Evolutionary conservation across 371 early-diverging fungal genomes (phyloP).

Genomic region (Encephalitozoon cuniculi): DNA sequence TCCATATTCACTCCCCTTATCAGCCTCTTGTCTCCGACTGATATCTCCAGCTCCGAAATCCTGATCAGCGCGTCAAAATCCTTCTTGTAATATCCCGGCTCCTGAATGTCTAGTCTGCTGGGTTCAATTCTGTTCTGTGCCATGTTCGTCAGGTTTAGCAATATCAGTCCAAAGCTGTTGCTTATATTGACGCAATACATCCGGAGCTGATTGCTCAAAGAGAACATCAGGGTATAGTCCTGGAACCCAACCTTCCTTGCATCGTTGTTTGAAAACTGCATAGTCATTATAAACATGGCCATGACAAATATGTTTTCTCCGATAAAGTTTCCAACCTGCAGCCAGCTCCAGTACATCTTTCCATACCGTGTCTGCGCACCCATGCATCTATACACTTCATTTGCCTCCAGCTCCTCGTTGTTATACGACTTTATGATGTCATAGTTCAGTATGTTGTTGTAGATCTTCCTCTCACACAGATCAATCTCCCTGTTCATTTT

Average conservation of each 20-base stretch:
- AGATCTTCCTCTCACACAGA: conserved; percentile 16
- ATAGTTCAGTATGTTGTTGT: conserved; percentile 51
- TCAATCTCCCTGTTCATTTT: conserved; percentile 44
- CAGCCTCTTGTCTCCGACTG: conserved; percentile 2
- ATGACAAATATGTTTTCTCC: conserved; percentile 40
- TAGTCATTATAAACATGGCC: conserved; percentile 25
- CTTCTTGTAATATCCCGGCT: not conserved
- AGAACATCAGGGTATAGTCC: conserved; percentile 10
- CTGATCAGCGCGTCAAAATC: not conserved
- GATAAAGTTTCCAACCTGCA: conserved; percentile 54
- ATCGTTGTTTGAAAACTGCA: conserved; percentile 22
- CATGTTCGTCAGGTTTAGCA: conserved; percentile 22
- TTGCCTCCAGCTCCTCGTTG: conserved; percentile 41
- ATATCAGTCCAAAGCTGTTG: conserved; percentile 9
- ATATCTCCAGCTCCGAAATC: conserved; percentile 19
- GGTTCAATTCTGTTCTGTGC: conserved; percentile 5
- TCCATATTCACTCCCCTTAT: not conserved
- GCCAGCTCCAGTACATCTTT: conserved; percentile 29
- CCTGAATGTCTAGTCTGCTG: not conserved
- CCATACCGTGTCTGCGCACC: not conserved
- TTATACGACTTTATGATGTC: conserved; percentile 49
- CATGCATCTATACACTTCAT: conserved; percentile 39
- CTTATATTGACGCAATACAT: conserved; percentile 21
- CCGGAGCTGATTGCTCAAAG: conserved; percentile 28
- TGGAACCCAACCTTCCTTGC: not conserved